phyloP scores from a whole-genome alignment of 2,329 filamentous ascomycete genomes.

The Fusarium sp. region DNA sequence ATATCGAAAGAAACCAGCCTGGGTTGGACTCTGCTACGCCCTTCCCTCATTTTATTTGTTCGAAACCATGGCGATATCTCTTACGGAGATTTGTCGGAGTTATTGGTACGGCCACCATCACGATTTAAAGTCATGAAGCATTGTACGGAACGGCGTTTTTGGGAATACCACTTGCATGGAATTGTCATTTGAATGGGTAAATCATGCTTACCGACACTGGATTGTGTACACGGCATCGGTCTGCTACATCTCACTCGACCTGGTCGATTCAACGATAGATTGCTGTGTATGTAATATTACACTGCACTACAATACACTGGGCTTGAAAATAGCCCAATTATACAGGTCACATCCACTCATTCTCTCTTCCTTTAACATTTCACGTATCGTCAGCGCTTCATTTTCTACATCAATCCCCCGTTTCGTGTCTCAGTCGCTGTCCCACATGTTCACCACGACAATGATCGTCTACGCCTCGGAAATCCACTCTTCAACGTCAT shows the following conservation, averaged over 20 bases:
- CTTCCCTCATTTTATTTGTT: slow-evolving; percentile 17
- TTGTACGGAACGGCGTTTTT: slow-evolving; percentile 43
- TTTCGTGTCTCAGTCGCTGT: slow-evolving; percentile 6
- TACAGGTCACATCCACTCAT: slow-evolving; percentile 7
- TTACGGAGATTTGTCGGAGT: slow-evolving; percentile 14
- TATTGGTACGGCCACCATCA: slow-evolving; percentile 34
- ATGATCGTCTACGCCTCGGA: background rate
- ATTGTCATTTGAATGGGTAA: slow-evolving; percentile 21
- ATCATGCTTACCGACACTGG: slow-evolving; percentile 12
- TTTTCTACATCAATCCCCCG: background rate
- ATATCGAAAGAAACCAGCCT: background rate
- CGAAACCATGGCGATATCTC: slow-evolving; percentile 28
- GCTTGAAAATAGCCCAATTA: slow-evolving; percentile 13
- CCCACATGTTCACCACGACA: slow-evolving; percentile 10
- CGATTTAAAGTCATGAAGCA: slow-evolving; percentile 24
- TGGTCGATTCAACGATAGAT: slow-evolving; percentile 15
- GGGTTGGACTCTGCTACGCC: background rate
- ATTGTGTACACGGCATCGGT: slow-evolving; percentile 3
- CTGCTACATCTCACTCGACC: background rate
- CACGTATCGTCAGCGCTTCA: slow-evolving; percentile 5
- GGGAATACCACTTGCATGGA: slow-evolving; percentile 37
- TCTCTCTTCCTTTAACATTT: background rate
- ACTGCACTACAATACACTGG: slow-evolving; percentile 4
- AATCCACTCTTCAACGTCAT: slow-evolving; percentile 30
- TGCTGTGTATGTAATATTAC: slow-evolving; percentile 13